phyloP scores from a whole-genome alignment of 805 yeast species.

The Teunomyces aglyptinius region DNA sequence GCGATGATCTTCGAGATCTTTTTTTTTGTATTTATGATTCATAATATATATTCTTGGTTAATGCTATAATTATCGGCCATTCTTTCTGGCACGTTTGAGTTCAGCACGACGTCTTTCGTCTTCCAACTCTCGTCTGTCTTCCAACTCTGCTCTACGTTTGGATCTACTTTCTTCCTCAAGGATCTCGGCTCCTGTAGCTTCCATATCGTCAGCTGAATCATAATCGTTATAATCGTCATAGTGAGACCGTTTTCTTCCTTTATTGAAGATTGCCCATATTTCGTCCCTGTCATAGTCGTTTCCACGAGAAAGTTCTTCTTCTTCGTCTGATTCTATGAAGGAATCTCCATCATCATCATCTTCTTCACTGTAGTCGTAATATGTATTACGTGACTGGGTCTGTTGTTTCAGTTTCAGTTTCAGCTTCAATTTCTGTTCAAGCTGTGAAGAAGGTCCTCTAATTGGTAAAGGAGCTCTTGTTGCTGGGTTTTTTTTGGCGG shows the following conservation, averaged over 20 bases:
- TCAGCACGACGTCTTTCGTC: constrained; percentile 49
- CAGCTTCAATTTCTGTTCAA: constrained; percentile 41
- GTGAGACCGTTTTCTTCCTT: constrained; percentile 53
- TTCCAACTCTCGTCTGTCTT: constrained; percentile 70
- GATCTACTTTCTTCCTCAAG: constrained; percentile 78
- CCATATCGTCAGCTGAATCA: constrained; percentile 73
- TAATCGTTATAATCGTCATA: constrained; percentile 47
- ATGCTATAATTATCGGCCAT: neutral
- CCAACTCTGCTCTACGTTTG: constrained; percentile 63
- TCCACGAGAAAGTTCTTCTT: constrained; percentile 21
- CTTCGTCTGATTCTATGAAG: constrained; percentile 51
- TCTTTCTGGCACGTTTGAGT: constrained; percentile 10
- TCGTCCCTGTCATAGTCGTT: constrained; percentile 75
- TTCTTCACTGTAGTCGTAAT: constrained; percentile 19
- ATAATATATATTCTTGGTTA: neutral
- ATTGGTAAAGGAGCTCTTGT: constrained; percentile 36
- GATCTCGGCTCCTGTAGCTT: constrained; percentile 89
- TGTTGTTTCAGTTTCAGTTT: constrained; percentile 23
- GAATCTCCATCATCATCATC: constrained; percentile 45
- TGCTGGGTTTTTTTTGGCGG: neutral
- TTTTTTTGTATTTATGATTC: neutral
- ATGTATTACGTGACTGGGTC: constrained; percentile 3
- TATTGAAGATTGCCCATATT: constrained; percentile 82
- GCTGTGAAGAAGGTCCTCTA: constrained; percentile 57
- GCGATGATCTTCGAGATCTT: neutral